Evolutionary conservation across 371 early-diverging fungal species (phyloP), one percentile per base, ranked within the genome.

Genomic region (Vairimorpha necatrix): DNA sequence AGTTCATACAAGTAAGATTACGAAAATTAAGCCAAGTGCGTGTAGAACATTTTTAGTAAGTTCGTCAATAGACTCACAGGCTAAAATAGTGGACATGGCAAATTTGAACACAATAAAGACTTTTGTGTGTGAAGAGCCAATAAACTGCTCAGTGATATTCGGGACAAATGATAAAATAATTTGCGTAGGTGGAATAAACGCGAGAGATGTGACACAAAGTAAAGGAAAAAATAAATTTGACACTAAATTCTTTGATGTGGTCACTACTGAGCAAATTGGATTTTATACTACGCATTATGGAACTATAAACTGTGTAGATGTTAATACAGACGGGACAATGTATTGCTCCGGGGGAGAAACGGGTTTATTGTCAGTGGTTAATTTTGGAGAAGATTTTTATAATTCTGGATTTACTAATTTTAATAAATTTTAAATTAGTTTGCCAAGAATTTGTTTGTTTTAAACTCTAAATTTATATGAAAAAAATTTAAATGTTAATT

Each of bases 271-370:
- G 81, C 95, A 96, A 85, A 90, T 96, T 50, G 97, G 96, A 46
- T 90, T 94, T 76, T 92, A 93, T 62, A 93, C 90, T 86, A 95
- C 96, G 48, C 99, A 99, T 83, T 96, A 97, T 86, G 96, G 97
- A 80, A 96, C 98, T 69, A 95, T 98, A 87, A 97, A 98, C 87
- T 94, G 96, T 18, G 88, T 98, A 75, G 94, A 95, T 33, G 92
- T 95, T 75, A 92, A 92, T 83, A 96, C 96, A 22, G 89, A 89
- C 75, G 95, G 96, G 62, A 90, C 87, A 76, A 89, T 88, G 83
- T 86, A 78, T 70, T 60, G 47, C 54, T 77, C 80, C 24, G 83
- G 73, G 30, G 83, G 83, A 24, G 83, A 83, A 69, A 80, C 80
- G 47, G 80, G 80, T 22, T 72, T 70, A 38, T 22, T 83, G 24